phyloP scores from a whole-genome alignment of 2,329 filamentous ascomycete species.

The Huntiella decipiens region DNA sequence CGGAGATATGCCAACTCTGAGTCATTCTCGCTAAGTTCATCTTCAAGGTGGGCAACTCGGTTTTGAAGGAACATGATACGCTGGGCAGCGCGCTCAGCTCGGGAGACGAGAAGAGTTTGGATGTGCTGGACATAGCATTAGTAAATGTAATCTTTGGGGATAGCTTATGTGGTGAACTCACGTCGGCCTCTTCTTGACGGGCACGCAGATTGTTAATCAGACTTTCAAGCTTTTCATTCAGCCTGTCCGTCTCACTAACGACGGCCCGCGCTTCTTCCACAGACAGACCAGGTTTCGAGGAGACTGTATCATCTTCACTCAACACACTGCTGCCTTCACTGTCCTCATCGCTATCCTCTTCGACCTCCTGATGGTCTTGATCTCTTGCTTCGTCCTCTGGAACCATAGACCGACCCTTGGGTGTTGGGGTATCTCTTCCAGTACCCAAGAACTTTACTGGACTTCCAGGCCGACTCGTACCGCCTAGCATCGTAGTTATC shows the following conservation, averaged over 20 bases:
- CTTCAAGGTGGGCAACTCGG: conserved; percentile 38
- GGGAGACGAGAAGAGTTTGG: conserved; percentile 38
- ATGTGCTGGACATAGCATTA: conserved; percentile 29
- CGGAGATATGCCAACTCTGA: conserved; percentile 42
- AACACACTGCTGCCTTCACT: neutral
- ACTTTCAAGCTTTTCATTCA: conserved; percentile 31
- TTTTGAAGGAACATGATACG: conserved; percentile 41
- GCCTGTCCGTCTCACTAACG: conserved; percentile 18
- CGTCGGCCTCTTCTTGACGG: conserved; percentile 40
- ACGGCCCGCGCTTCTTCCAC: conserved; percentile 15
- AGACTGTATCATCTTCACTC: neutral
- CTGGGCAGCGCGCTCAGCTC: conserved; percentile 36
- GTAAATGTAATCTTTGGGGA: neutral
- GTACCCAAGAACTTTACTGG: neutral
- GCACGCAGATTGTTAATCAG: conserved; percentile 32
- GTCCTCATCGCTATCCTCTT: conserved; percentile 1
- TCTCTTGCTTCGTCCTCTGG: neutral
- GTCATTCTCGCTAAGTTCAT: conserved; percentile 36
- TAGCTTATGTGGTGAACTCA: conserved; percentile 13
- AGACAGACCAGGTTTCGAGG: conserved; percentile 9
- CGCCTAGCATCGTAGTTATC: conserved; percentile 6
- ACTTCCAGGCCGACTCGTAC: conserved; percentile 1
- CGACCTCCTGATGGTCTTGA: neutral
- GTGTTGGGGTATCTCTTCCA: conserved; percentile 5
- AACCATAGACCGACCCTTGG: neutral